These are phyloP conservation scores for Kluyveromyces marxianus DNA, from an alignment of 1,139 yeast species.

Conservation along the genomic window DNA sequence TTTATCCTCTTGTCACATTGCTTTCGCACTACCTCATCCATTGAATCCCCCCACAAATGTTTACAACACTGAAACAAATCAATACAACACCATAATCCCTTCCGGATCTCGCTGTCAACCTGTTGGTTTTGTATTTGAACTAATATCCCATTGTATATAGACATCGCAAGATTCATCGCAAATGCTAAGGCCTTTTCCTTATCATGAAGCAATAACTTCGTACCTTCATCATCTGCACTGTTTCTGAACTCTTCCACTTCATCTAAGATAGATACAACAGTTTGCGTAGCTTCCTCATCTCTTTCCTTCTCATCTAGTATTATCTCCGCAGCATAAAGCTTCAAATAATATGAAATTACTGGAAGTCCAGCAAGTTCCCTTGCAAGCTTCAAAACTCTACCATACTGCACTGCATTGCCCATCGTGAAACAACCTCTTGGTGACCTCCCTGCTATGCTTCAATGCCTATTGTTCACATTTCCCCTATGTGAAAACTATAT, in stretches of 20 bases:
- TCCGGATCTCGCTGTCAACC: slow-evolving; percentile 16
- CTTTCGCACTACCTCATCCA: slow-evolving; percentile 8
- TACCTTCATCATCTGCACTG: slow-evolving; percentile 11
- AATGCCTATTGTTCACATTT: no score
- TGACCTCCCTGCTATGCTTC: no score
- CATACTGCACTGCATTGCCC: background rate
- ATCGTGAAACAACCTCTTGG: background rate
- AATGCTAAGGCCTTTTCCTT: slow-evolving; percentile 25
- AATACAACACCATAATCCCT: slow-evolving; percentile 29
- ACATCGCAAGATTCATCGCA: slow-evolving; percentile 24
- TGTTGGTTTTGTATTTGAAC: slow-evolving; percentile 19
- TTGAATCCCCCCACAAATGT: slow-evolving; percentile 19
- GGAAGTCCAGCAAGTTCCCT: slow-evolving; percentile 8
- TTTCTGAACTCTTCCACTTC: slow-evolving; percentile 23
- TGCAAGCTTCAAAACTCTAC: slow-evolving; percentile 2
- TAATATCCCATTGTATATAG: slow-evolving; percentile 25
- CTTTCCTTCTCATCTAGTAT: slow-evolving; percentile 17
- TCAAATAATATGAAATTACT: slow-evolving; percentile 25
- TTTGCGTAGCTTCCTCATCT: slow-evolving; percentile 16
- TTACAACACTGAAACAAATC: slow-evolving; percentile 23
- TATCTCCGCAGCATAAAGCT: slow-evolving; percentile 24
- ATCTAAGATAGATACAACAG: slow-evolving; percentile 22
- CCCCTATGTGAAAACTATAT: no score
- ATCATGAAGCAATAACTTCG: slow-evolving; percentile 18
- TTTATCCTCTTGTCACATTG: slow-evolving; percentile 22